Conservation (phyloP, 306 rosid species). For the Cucurbita argyrosperma region DNA sequence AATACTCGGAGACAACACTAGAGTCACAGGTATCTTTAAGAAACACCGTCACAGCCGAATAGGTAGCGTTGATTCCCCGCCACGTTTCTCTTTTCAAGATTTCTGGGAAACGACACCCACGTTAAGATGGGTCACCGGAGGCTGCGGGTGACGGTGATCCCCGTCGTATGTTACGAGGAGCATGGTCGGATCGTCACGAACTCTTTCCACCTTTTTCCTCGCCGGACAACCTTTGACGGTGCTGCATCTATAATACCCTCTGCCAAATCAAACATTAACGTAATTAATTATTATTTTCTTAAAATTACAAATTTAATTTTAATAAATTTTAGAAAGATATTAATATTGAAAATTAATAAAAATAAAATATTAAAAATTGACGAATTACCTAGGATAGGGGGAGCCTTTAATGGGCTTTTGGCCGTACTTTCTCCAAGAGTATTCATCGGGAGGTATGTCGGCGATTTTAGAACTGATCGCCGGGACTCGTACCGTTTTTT, state of each 20-base stretch:
- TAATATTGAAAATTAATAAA: no score
- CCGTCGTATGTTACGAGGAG: conserved; percentile 35
- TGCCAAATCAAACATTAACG: conserved; percentile 4
- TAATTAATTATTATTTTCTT: neutral
- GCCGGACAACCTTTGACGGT: conserved; percentile 72
- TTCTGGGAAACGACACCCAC: neutral
- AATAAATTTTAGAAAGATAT: no score
- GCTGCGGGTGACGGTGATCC: conserved; percentile 27
- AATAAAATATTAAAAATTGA: no score
- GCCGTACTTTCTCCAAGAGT: conserved; percentile 71
- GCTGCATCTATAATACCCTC: conserved; percentile 74
- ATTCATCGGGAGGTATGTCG: conserved; percentile 64
- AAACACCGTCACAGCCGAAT: neutral
- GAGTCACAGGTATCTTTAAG: neutral
- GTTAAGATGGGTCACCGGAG: neutral
- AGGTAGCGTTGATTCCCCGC: neutral
- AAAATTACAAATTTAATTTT: neutral
- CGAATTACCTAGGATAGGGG: conserved; percentile 48
- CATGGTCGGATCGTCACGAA: conserved; percentile 26
- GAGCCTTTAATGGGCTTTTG: conserved; percentile 84
- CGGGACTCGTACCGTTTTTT: conserved; percentile 41
- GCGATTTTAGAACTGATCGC: conserved; percentile 54
- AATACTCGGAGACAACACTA: neutral
- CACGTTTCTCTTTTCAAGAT: neutral
- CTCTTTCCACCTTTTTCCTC: conserved; percentile 74